Base-by-base conservation (phyloP, 2,329 filamentous ascomycete genomes). In the Gaeumannomyces tritici region DNA sequence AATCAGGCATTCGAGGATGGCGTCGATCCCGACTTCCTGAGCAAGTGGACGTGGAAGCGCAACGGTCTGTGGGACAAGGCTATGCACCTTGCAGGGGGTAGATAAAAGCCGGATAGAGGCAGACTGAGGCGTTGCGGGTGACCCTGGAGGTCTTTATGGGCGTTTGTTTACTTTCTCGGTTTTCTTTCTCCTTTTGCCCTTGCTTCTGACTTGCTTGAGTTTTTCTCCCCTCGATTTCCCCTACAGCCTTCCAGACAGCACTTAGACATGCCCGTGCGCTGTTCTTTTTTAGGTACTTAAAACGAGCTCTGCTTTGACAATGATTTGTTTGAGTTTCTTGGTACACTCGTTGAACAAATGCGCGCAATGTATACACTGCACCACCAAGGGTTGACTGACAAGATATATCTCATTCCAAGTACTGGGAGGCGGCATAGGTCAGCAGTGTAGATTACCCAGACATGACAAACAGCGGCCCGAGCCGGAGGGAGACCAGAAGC, bases 1-100 rank as follows among this genome's bases (percentile, higher is more conserved):
- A 84, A 82, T 63, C 80, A 84, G 71, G 88, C 88, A 0, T 91
- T 85, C 68, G 87, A 90, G 76, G 80, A 80, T 60, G 89, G 89
- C 26, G 75, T 90, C 67, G 89, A 93, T 74, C 87, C 88, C 1
- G 76, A 84, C 42, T 80, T 83, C 70, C 79, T 89, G 68, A 78
- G 42, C 42, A 51, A 86, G 62, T 91, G 88, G 88, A 79, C 74
- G 11, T 91, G 88, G 88, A 80, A 84, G 56, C 74, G 62, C 62
- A 70, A 75, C 57, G 73, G 73, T 1, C 66, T 76, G 65, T 76
- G 74, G 73, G 60, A 64, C 57, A 28, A 63, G 51, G 63, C 62
- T 21, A 35, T 60, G 47, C 42, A 51, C 21, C 42, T 51, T 11
- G 42, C 42, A 9, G 42, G 42, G 6, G 42, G 18, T n/a, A 51